A percentile compares a stretch with the other conserved stretches of the same genome.
These are phyloP conservation scores for Solanum microdontum DNA, from an alignment of 257 asterid species.

Conservation along the genomic window DNA sequence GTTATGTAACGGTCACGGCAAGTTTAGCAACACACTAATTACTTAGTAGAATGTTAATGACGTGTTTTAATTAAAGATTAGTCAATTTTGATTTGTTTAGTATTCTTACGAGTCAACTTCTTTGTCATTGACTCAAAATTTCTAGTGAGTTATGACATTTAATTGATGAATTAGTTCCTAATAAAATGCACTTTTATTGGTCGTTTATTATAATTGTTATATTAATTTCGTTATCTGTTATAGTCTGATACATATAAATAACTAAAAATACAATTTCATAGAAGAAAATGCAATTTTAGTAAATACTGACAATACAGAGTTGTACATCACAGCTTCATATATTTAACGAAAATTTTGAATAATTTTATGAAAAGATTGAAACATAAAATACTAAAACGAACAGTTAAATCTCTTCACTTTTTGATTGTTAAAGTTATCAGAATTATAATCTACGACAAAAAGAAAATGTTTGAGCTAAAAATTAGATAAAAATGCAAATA, in stretches of 20 bases:
- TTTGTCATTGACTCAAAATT: neutral
- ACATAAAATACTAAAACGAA: neutral
- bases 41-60: neutral
- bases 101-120: neutral
- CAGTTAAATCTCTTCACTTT: neutral
- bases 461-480: neutral
- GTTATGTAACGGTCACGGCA: conserved; percentile 44
- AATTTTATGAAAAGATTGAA: neutral
- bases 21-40: neutral
- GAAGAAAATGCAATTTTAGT: neutral
- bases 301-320: neutral
- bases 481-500: neutral
- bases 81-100: neutral
- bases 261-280: too few relatives aligned
- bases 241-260: too few relatives aligned
- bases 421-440: too few relatives aligned
- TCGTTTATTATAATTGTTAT: neutral
- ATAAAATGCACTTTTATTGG: neutral
- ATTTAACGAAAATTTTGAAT: neutral
- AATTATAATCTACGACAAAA: neutral
- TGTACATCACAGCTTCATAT: neutral
- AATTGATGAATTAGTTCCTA: neutral
- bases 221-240: too few relatives aligned
- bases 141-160: neutral
- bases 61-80: neutral